phyloP scores from a whole-genome alignment of 2,329 filamentous ascomycete species.

The Penicillium concentricum region DNA sequence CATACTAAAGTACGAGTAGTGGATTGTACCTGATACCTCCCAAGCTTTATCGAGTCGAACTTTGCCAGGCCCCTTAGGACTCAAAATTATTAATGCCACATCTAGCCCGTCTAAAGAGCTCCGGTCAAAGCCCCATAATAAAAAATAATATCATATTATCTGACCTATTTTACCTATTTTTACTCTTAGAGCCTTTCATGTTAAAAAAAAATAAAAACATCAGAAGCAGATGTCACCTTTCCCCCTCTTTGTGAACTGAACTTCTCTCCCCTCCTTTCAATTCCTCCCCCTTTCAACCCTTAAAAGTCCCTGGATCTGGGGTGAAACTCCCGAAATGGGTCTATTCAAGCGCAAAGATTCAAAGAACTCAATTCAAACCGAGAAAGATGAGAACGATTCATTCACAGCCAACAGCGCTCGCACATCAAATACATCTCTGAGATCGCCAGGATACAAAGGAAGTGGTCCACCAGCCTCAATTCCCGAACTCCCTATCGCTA shows the following conservation, averaged over 20 bases:
- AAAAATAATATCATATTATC: not conserved
- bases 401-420: conserved; percentile 45
- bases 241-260: not conserved
- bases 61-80: not conserved
- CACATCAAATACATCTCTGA: conserved; percentile 49
- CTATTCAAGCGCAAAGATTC: conserved; percentile 49
- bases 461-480: conserved; percentile 54
- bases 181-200: not conserved
- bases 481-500: conserved; percentile 76
- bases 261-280: not conserved
- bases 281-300: not conserved
- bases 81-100: not conserved
- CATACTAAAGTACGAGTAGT: conserved; percentile 4
- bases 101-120: not conserved
- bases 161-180: not conserved
- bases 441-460: conserved; percentile 50
- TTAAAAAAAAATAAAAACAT: not conserved
- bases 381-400: conserved; percentile 41
- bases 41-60: not conserved
- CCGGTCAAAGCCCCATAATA: conserved; percentile 9
- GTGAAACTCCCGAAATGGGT: conserved; percentile 35
- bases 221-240: not conserved
- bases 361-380: conserved; percentile 31
- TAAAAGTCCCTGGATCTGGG: not conserved
- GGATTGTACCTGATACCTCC: not conserved